Evolutionary conservation across 208 protist species (phyloP).

Genomic region (Leishmania tarentolae): DNA sequence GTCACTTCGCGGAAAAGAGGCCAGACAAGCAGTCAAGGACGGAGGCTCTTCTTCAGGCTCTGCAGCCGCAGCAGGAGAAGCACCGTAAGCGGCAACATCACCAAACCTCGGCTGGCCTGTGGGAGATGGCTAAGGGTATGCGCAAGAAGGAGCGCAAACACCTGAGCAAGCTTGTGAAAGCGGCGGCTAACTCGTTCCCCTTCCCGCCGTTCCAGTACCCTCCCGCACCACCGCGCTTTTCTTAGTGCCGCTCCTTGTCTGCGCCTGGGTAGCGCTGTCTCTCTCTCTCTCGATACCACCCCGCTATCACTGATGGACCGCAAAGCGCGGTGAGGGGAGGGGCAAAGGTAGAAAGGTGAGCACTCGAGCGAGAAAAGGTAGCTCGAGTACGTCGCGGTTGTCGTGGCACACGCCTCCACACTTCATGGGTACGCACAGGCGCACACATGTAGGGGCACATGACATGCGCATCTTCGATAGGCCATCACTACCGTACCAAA

Average conservation of each 20-base stretch:
- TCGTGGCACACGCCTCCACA: not conserved
- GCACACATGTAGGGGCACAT: not conserved
- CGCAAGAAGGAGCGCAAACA: constrained; percentile 6
- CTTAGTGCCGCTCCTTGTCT: not conserved
- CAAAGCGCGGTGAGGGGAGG: not conserved
- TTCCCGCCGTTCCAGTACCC: not conserved
- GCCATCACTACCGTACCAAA: not conserved
- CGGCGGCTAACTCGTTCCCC: constrained; percentile 6
- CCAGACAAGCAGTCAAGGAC: constrained; percentile 2
- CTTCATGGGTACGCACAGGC: not conserved
- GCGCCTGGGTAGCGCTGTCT: not conserved
- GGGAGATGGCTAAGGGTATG: not conserved
- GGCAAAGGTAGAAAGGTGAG: not conserved
- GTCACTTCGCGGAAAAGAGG: not conserved
- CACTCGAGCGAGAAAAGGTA: not conserved
- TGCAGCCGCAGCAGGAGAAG: not conserved
- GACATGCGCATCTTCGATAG: too few relatives aligned
- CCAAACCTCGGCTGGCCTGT: not conserved
- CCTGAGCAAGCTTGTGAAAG: constrained; percentile 11
- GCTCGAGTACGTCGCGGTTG: not conserved
- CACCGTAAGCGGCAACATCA: not conserved
- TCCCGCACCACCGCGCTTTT: not conserved
- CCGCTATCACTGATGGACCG: not conserved
- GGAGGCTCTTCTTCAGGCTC: not conserved
- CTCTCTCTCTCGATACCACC: not conserved